Evolutionary conservation across 2,329 filamentous ascomycete species (phyloP), one percentile per base, ranked within the genome.

Genomic region (Nemania diffusa): DNA sequence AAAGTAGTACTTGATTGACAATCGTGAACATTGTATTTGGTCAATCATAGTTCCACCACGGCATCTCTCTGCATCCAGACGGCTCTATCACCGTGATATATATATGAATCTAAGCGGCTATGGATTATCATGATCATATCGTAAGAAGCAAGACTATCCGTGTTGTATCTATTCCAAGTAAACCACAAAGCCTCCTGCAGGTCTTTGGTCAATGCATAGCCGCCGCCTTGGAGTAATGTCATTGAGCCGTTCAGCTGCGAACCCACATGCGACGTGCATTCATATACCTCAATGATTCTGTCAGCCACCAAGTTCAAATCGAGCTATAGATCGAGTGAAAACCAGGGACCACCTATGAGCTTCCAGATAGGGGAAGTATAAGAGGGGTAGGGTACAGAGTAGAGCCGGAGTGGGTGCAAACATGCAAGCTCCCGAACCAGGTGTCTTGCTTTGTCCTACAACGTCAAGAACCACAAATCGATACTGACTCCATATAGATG

Each of bases 371-470:
- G 68, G 42, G 27, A 46, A 27, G 57, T 8, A 64, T 56, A 34
- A 46, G 53, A 65, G 64, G 52, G n/a, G n/a, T n/a, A n/a, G n/a
- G n/a, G n/a, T n/a, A n/a, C n/a, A n/a, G 57, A 64, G 27, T 68
- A 64, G 65, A 62, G 55, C 69, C 64, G 55, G 62, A 51, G 53
- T 51, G 55, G 59, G 65, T 56, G 61, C 68, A 73, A 75, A 72
- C 69, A 74, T 73, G 66, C 61, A 68, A 65, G 65, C 55, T 65
- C 52, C 69, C 71, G 61, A 51, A 53, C 65, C 58, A 67, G 50
- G 46, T 73, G 62, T 65, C 65, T 62, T 52, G 62, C 50, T 56
- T 59, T 59, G 73, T 74, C 62, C 53, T 32, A 75, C 68, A 44
- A 46, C 50, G 50, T 62, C 53, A 61, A 69, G 56, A 64, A 61